Percentiles rank a stretch among this genome's conserved stretches.
Conservation (phyloP, 2,329 filamentous ascomycete species). For the Cercospora canescens region DNA sequence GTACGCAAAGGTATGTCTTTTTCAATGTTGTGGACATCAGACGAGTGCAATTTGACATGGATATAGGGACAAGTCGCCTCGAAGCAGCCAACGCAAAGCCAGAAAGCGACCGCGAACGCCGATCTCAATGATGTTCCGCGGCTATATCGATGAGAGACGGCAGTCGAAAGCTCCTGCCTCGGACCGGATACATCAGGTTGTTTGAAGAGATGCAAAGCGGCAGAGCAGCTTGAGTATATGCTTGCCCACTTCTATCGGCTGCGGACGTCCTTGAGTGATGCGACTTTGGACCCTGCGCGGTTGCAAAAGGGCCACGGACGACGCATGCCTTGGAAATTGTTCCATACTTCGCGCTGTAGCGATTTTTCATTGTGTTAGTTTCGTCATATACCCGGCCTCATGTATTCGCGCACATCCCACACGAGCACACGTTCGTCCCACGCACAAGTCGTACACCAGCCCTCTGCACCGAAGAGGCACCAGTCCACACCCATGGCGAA, state of each 20-base stretch:
- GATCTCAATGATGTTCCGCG: constrained; percentile 3
- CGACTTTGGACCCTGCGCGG: not conserved
- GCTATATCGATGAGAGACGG: not conserved
- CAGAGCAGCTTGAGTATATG: not conserved
- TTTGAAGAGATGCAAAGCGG: not conserved
- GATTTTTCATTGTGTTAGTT: not conserved
- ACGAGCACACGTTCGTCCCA: constrained; percentile 92
- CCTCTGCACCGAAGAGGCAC: constrained; percentile 93
- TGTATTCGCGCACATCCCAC: constrained; percentile 79
- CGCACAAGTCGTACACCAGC: constrained; percentile 90
- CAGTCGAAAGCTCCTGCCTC: not conserved
- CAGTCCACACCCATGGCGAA: constrained; percentile 96
- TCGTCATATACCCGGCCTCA: constrained; percentile 42
- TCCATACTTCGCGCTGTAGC: not conserved
- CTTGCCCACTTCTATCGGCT: not conserved
- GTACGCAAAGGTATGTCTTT: constrained; percentile 5
- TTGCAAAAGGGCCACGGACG: not conserved
- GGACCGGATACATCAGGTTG: not conserved
- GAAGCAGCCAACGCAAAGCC: not conserved
- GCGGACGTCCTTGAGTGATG: not conserved
- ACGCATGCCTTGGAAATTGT: not conserved
- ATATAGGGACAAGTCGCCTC: not conserved
- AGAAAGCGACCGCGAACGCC: constrained; percentile 1
- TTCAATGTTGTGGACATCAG: not conserved
- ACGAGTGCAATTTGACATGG: not conserved